A percentile compares a stretch with the other conserved stretches of the same genome.
phyloP scores from a whole-genome alignment of 2,329 filamentous ascomycete species.

The Colletotrichum coccodes region DNA sequence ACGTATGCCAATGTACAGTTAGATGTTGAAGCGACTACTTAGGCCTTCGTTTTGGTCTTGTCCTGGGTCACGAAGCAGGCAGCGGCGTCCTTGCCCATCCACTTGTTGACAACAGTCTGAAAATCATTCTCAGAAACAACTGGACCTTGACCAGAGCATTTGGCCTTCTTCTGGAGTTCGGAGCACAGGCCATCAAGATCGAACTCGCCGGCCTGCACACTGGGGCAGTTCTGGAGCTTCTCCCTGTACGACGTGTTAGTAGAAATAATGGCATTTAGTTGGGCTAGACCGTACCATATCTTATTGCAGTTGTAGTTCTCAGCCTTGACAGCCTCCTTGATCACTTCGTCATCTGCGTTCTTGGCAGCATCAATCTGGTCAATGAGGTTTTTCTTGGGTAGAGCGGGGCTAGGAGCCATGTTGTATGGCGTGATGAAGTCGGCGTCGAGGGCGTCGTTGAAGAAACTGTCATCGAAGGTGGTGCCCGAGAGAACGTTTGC shows the following conservation, averaged over 20 bases:
- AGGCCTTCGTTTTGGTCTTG: slow-evolving; percentile 41
- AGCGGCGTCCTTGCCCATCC: slow-evolving; percentile 58
- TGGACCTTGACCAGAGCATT: slow-evolving; percentile 90
- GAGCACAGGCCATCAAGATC: slow-evolving; percentile 94
- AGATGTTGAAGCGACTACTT: neutral
- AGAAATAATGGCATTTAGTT: neutral
- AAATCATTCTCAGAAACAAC: slow-evolving; percentile 92
- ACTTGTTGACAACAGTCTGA: slow-evolving; percentile 78
- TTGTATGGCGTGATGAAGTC: slow-evolving; percentile 89
- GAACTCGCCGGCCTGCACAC: slow-evolving; percentile 89
- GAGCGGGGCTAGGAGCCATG: slow-evolving; percentile 58
- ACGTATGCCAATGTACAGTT: slow-evolving; percentile 27
- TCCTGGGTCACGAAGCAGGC: slow-evolving; percentile 43
- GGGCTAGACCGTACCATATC: slow-evolving; percentile 78
- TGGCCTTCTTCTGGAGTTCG: slow-evolving; percentile 94
- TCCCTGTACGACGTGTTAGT: slow-evolving; percentile 75
- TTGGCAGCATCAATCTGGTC: slow-evolving; percentile 81
- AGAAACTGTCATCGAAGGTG: slow-evolving; percentile 76
- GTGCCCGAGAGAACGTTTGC: slow-evolving; percentile 78
- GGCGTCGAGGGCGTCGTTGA: slow-evolving; percentile 81
- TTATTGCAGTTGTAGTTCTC: slow-evolving; percentile 86
- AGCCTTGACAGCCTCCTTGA: slow-evolving; percentile 42
- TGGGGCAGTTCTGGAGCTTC: slow-evolving; percentile 85
- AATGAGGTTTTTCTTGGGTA: slow-evolving; percentile 76
- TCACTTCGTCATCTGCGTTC: slow-evolving; percentile 74